A percentile compares a stretch with the other conserved stretches of the same genome.
Conservation (phyloP, 1,139 yeast species). For the Chernovozyma sophiae-reginae region DNA sequence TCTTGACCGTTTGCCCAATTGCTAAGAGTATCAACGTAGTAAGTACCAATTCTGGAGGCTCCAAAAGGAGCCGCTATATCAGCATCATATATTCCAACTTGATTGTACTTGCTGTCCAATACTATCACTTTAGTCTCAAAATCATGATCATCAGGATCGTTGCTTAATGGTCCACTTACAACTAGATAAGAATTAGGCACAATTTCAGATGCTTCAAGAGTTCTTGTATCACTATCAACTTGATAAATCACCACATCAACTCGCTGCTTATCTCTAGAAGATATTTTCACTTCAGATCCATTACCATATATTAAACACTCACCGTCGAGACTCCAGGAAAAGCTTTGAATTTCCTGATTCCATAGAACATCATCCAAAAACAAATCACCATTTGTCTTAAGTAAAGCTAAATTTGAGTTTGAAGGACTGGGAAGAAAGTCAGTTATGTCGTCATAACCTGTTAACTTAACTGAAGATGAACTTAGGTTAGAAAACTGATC, state of each 20-base stretch:
- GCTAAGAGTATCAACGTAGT: conserved; percentile 40
- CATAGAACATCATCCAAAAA: background rate
- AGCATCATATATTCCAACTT: conserved; percentile 21
- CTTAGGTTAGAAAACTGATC: conserved; percentile 1
- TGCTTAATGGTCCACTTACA: conserved; percentile 18
- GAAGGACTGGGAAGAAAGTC: conserved; percentile 1
- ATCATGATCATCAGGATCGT: conserved; percentile 20
- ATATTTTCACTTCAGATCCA: conserved; percentile 1
- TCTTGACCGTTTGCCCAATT: conserved; percentile 36
- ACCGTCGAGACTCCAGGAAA: conserved; percentile 14
- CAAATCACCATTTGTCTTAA: background rate
- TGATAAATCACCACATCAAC: background rate
- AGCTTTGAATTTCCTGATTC: conserved; percentile 10
- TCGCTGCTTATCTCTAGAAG: background rate
- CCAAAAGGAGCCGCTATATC: conserved; percentile 62
- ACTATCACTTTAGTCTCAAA: conserved; percentile 14
- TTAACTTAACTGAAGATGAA: background rate
- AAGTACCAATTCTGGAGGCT: conserved; percentile 44
- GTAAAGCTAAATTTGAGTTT: background rate
- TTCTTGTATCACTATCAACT: background rate
- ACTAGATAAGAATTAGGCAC: conserved; percentile 16
- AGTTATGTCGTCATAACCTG: background rate
- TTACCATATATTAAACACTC: conserved; percentile 6
- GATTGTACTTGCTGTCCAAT: conserved; percentile 10
- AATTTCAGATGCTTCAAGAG: conserved; percentile 1